phyloP scores from a whole-genome alignment of 768 basidiomycete species.

The Mycena kentingensis region DNA sequence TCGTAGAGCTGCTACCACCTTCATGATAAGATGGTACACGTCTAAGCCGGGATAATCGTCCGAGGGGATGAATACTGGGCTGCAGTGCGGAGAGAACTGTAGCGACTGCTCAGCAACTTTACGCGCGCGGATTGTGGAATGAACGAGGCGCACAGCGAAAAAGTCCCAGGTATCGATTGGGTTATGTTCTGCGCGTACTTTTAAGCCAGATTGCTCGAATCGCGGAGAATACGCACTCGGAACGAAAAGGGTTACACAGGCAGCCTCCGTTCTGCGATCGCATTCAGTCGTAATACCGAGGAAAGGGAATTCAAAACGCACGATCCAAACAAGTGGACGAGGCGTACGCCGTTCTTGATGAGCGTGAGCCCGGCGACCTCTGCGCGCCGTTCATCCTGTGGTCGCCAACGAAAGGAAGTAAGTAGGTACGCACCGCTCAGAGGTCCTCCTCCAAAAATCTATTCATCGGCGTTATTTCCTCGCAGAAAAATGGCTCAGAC shows the following conservation, averaged over 20 bases:
- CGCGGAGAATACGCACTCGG: constrained; percentile 2
- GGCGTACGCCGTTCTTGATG: not conserved
- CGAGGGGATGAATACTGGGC: constrained; percentile 12
- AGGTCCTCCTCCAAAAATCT: constrained; percentile 4
- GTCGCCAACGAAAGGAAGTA: not conserved
- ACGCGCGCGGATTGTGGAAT: not conserved
- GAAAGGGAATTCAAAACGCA: not conserved
- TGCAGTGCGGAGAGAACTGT: constrained; percentile 20
- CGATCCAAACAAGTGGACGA: constrained; percentile 7
- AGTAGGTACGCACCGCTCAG: not conserved
- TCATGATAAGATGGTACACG: constrained; percentile 16
- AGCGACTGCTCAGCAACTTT: not conserved
- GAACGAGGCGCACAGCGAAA: constrained; percentile 5
- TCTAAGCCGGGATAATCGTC: constrained; percentile 7
- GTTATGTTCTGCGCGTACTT: not conserved
- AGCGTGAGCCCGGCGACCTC: constrained; percentile 1
- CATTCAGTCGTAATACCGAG: not conserved
- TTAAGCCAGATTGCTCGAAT: too few species aligned
- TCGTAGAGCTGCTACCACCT: constrained; percentile 8
- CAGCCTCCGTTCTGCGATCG: constrained; percentile 1
- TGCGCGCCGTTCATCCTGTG: not conserved
- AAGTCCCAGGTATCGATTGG: constrained; percentile 20
- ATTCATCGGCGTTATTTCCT: too few species aligned
- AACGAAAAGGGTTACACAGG: constrained; percentile 6
- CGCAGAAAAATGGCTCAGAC: too few species aligned